phyloP scores from a whole-genome alignment of 2,329 filamentous ascomycete species.

The Mycocentrospora acerina region DNA sequence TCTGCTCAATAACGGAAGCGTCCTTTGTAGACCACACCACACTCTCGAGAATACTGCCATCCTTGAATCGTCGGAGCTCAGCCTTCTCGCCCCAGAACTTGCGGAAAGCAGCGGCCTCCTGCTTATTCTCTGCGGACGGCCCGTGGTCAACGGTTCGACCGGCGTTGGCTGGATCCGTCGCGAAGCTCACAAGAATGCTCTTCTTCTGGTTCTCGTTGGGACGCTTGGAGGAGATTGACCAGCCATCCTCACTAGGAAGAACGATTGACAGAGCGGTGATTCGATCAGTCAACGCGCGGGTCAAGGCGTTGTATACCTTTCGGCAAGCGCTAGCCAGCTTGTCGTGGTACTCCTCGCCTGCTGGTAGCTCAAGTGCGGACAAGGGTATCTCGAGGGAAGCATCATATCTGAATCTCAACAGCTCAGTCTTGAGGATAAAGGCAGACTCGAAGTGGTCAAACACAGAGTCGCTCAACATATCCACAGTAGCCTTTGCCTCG shows the following conservation, averaged over 20 bases:
- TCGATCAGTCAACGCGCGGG: slow-evolving; percentile 73
- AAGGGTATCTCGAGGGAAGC: slow-evolving; percentile 48
- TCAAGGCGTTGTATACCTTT: slow-evolving; percentile 66
- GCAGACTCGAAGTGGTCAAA: slow-evolving; percentile 81
- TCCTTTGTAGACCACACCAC: slow-evolving; percentile 74
- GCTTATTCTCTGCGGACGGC: slow-evolving; percentile 80
- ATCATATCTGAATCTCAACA: slow-evolving; percentile 58
- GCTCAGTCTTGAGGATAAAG: slow-evolving; percentile 68
- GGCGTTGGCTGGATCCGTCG: slow-evolving; percentile 72
- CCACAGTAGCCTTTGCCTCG: slow-evolving; percentile 73
- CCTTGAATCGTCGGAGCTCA: slow-evolving; percentile 90
- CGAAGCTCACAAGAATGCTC: slow-evolving; percentile 64
- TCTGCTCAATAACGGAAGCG: slow-evolving; percentile 73
- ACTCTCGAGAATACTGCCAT: slow-evolving; percentile 90
- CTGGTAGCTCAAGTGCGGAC: slow-evolving; percentile 26
- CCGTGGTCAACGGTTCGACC: slow-evolving; percentile 82
- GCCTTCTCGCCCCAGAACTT: slow-evolving; percentile 94
- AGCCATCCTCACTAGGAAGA: slow-evolving; percentile 31
- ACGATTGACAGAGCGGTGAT: slow-evolving; percentile 61
- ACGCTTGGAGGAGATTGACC: slow-evolving; percentile 37
- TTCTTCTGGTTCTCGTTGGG: slow-evolving; percentile 30
- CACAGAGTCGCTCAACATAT: slow-evolving; percentile 70
- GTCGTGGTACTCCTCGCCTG: slow-evolving; percentile 27
- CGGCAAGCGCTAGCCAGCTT: slow-evolving; percentile 46
- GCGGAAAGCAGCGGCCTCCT: slow-evolving; percentile 77